phyloP scores from a whole-genome alignment of 306 rosid species.

The Nissolia schottii region DNA sequence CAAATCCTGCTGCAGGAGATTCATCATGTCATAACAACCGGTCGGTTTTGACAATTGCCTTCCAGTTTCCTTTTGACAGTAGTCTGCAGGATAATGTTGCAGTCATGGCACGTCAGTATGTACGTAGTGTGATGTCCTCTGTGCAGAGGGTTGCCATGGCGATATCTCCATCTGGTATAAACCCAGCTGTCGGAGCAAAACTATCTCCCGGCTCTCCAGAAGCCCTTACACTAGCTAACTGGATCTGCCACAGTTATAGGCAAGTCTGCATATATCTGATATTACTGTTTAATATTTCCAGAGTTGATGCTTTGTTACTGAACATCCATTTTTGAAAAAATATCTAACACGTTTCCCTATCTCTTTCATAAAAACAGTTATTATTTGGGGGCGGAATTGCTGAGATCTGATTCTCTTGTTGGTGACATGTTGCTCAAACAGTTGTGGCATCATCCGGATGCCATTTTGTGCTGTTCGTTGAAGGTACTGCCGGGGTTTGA shows the following conservation, averaged over 20 bases:
- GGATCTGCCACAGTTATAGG: conserved; percentile 97
- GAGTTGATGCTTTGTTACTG: not conserved
- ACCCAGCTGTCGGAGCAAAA: conserved; percentile 58
- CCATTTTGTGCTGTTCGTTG: conserved; percentile 84
- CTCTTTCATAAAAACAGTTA: conserved; percentile 37
- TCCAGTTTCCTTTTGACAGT: conserved; percentile 90
- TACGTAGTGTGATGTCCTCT: conserved; percentile 77
- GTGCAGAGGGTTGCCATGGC: conserved; percentile 98
- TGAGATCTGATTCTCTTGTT: conserved; percentile 58
- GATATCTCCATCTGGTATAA: conserved; percentile 72
- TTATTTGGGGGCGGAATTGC: conserved; percentile 61
- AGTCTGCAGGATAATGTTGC: conserved; percentile 75
- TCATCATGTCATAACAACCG: conserved; percentile 52
- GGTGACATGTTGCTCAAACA: conserved; percentile 64
- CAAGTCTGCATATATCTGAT: conserved; percentile 12
- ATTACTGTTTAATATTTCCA: not conserved
- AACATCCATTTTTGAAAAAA: not conserved
- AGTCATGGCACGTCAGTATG: conserved; percentile 86
- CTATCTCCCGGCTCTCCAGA: conserved; percentile 82
- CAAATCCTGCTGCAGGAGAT: conserved; percentile 37
- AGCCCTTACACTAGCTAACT: conserved; percentile 77
- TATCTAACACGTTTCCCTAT: not conserved
- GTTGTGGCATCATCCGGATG: conserved; percentile 90
- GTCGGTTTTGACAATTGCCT: conserved; percentile 91
- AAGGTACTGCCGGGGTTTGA: conserved; percentile 35